Percentiles rank a stretch among this genome's conserved stretches.
phyloP scores from a whole-genome alignment of 1,139 yeast genomes.

The Geotrichum histeridarum region DNA sequence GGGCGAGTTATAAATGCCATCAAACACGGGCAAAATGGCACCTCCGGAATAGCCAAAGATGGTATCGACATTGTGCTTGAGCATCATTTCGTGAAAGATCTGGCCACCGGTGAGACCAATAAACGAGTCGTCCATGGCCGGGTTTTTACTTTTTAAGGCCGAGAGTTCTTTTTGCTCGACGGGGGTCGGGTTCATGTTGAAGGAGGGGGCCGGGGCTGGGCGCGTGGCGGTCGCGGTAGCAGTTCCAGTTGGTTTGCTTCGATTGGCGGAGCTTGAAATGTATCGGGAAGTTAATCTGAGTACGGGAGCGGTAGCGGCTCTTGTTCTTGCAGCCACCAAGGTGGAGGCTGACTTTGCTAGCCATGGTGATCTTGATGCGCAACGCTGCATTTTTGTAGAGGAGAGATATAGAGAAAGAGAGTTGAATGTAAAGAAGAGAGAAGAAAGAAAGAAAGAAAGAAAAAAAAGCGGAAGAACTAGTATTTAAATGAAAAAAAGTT shows the following conservation, averaged over 20 bases:
- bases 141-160: slow-evolving; percentile 8
- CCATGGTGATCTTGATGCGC: slow-evolving; percentile 13
- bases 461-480: too few species aligned
- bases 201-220: slow-evolving; percentile 52
- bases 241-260: slow-evolving; percentile 12
- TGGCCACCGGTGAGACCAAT: slow-evolving; percentile 96
- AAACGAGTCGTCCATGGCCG: slow-evolving; percentile 41
- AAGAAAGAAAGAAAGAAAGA: background rate
- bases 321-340: background rate
- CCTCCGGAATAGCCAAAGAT: slow-evolving; percentile 97
- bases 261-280: slow-evolving; percentile 16
- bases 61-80: slow-evolving; percentile 90
- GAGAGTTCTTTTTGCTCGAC: slow-evolving; percentile 9
- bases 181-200: slow-evolving; percentile 30
- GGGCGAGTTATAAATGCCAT: slow-evolving; percentile 89
- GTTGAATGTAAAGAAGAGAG: background rate
- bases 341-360: slow-evolving; percentile 12
- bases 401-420: background rate
- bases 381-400: slow-evolving; percentile 17
- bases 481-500: background rate
- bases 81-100: slow-evolving; percentile 98
- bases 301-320: background rate
- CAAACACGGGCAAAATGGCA: slow-evolving; percentile 95
- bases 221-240: slow-evolving; percentile 29
- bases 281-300: slow-evolving; percentile 2